These are phyloP conservation scores for Rugonectria rugulosa DNA, from an alignment of 2,329 filamentous ascomycete genomes.

Conservation along the genomic window DNA sequence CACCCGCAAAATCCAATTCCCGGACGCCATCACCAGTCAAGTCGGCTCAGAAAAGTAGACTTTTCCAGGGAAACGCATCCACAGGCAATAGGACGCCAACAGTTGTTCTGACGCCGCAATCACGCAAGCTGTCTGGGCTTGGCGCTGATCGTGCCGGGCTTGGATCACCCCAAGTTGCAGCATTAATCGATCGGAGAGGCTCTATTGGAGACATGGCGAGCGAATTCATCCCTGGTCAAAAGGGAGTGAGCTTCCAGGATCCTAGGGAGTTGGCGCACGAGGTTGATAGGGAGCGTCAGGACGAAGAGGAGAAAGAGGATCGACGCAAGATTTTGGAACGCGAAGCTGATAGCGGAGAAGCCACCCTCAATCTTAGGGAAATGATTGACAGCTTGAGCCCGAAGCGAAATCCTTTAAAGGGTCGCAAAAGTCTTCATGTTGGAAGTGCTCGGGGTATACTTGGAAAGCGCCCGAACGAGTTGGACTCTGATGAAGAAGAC, in stretches of 20 bases:
- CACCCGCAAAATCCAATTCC: conserved; percentile 24
- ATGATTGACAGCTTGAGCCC: conserved; percentile 82
- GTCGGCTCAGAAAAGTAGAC: conserved; percentile 38
- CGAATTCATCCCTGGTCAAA: conserved; percentile 66
- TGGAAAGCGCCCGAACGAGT: conserved; percentile 76
- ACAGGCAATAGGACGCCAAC: conserved; percentile 68
- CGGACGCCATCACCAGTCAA: conserved; percentile 37
- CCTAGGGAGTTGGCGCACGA: conserved; percentile 69
- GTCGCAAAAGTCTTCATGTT: conserved; percentile 79
- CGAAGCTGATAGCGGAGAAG: conserved; percentile 60
- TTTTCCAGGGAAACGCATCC: conserved; percentile 62
- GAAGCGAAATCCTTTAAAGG: conserved; percentile 71
- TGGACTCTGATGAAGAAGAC: conserved; percentile 70
- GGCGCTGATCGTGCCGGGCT: conserved; percentile 75
- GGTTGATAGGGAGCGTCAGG: conserved; percentile 65
- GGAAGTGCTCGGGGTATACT: conserved; percentile 77
- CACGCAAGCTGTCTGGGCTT: conserved; percentile 69
- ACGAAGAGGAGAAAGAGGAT: conserved; percentile 69
- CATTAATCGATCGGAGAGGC: conserved; percentile 72
- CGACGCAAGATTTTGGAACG: conserved; percentile 63
- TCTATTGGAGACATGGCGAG: conserved; percentile 74
- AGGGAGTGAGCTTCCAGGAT: conserved; percentile 68
- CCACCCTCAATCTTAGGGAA: conserved; percentile 73
- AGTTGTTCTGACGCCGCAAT: conserved; percentile 62
- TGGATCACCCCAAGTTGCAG: conserved; percentile 77